Evolutionary conservation across 2,329 filamentous ascomycete species (phyloP).

Genomic region (Ceratocystis smalleyi): DNA sequence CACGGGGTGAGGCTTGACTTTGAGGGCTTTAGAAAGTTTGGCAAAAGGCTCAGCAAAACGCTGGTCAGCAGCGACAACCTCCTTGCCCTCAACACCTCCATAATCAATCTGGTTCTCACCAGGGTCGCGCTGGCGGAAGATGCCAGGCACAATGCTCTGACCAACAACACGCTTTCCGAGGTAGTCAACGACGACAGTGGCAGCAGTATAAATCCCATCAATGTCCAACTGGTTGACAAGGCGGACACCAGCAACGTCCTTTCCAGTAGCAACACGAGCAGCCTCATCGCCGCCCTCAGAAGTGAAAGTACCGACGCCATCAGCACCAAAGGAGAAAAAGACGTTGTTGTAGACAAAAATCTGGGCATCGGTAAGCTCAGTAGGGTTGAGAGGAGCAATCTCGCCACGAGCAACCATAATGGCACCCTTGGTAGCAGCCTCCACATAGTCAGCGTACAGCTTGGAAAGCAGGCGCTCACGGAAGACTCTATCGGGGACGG

Average conservation of each 20-base stretch:
- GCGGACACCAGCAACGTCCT: conserved; percentile 87
- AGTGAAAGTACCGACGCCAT: conserved; percentile 93
- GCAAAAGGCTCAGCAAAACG: conserved; percentile 71
- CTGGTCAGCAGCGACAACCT: conserved; percentile 80
- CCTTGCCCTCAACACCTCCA: conserved; percentile 92
- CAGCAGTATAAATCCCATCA: conserved; percentile 81
- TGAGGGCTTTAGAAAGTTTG: conserved; percentile 77
- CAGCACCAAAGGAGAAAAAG: conserved; percentile 96
- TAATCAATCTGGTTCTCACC: conserved; percentile 99
- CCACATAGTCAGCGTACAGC: conserved; percentile 93
- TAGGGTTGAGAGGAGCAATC: conserved; percentile 85
- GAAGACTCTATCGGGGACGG: conserved; percentile 90
- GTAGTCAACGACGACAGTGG: conserved; percentile 92
- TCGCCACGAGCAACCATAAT: conserved; percentile 86
- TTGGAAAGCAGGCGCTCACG: conserved; percentile 86
- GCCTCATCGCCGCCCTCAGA: conserved; percentile 94
- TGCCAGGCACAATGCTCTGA: conserved; percentile 94
- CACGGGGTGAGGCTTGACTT: conserved; percentile 85
- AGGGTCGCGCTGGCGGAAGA: conserved; percentile 95
- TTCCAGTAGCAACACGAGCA: conserved; percentile 85
- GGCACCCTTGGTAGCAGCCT: conserved; percentile 81
- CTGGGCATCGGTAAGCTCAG: conserved; percentile 79
- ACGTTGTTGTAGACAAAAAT: conserved; percentile 99
- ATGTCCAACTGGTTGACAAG: conserved; percentile 96
- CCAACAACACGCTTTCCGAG: conserved; percentile 93